Base-by-base conservation (phyloP, 805 yeast species). In the Starmerella asiatica region DNA sequence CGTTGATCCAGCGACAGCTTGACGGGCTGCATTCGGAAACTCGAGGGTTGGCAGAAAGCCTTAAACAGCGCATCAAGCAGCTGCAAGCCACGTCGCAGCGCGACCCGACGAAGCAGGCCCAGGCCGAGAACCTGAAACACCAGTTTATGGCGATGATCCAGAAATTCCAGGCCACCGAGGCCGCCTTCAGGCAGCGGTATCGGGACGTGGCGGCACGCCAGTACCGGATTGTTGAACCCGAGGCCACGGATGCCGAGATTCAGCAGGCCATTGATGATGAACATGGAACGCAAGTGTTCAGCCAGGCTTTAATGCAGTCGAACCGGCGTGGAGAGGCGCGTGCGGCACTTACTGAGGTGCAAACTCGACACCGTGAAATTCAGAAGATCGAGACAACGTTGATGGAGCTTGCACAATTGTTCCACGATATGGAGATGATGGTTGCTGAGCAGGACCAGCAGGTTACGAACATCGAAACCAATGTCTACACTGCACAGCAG, bases 401-500 rank as follows among this genome's bases (percentile, higher is more conserved):
- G 81, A 84, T 88, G 28, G 98, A 91, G 63, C 73, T 91, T 62
- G 82, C 93, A 31, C 94, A 83, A 66, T 73, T 91, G 59, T 85
- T 91, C 68, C 80, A 79, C 56, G 97, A 91, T 59, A 83, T 91
- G 91, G 96, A 91, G 64, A 82, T 82, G 57, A 69, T 91, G 63
- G 96, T 88, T 35, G 84, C 88, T 51, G 94, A 86, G 64, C 97
- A 91, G 67, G 94, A 86, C 61, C 84, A 75, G 52, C 76, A 79
- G 46, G 77, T 91, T 50, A 81, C 78, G 56, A 80, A 76, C 56
- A 75, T 84, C 48, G 85, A 85, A 58, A 75, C 81, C 51, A 79
- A 82, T 54, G 81, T 86, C 46, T 75, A 67, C 44, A 70, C 68
- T 40, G 97, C 95, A 21, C 94, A 85, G 62, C 76, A 73, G 45